A percentile compares a stretch with the other conserved stretches of the same genome.
These are phyloP conservation scores for Mucor velutinosus DNA, from an alignment of 371 early-diverging fungal genomes.

Conservation along the genomic window DNA sequence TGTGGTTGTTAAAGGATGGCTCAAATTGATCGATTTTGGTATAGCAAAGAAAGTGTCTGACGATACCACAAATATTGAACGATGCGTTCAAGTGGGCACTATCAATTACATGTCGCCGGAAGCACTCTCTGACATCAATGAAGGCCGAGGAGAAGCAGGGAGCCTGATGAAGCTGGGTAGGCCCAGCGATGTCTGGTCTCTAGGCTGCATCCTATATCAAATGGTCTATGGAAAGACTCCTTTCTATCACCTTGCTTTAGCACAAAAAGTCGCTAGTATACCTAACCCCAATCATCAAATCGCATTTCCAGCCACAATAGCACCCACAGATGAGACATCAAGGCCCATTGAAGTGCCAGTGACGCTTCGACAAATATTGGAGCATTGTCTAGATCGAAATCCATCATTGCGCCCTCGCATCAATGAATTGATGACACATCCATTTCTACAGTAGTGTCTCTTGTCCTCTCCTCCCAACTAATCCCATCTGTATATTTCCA, in stretches of 20 bases:
- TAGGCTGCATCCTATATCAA: slow-evolving; percentile 97
- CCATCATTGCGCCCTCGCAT: slow-evolving; percentile 4
- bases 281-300: slow-evolving; percentile 68
- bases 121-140: slow-evolving; percentile 57
- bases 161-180: slow-evolving; percentile 56
- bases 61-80: slow-evolving; percentile 94
- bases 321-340: background rate
- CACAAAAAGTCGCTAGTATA: slow-evolving; percentile 73
- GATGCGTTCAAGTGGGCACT: slow-evolving; percentile 93
- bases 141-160: slow-evolving; percentile 10
- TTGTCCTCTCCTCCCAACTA: background rate
- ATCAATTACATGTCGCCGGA: slow-evolving; percentile 99
- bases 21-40: slow-evolving; percentile 99
- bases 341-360: background rate
- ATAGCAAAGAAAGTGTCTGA: slow-evolving; percentile 93
- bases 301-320: slow-evolving; percentile 38
- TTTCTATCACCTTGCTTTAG: slow-evolving; percentile 71
- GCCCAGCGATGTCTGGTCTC: slow-evolving; percentile 95
- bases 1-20: slow-evolving; percentile 75
- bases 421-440: background rate
- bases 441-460: slow-evolving; percentile 11
- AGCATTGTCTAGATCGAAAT: slow-evolving; percentile 3
- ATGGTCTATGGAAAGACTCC: slow-evolving; percentile 94
- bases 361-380: background rate
- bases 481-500: too few species aligned